phyloP scores from a whole-genome alignment of 2,329 filamentous ascomycete species.

The Gyromitra esculenta region DNA sequence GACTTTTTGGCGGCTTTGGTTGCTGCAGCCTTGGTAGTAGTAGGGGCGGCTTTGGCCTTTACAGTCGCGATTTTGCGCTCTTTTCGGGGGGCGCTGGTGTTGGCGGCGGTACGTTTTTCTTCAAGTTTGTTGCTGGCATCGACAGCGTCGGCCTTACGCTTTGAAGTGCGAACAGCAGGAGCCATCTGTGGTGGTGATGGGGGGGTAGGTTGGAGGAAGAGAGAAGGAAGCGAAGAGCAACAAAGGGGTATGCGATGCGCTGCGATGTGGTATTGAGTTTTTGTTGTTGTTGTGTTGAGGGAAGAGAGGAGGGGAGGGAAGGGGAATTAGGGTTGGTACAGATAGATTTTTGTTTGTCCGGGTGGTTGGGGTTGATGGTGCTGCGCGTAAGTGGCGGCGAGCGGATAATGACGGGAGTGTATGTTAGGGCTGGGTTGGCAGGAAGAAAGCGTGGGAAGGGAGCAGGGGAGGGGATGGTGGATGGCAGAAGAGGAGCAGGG shows the following conservation, averaged over 20 bases:
- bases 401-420: conserved; percentile 30
- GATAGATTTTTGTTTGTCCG: conserved; percentile 37
- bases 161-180: conserved; percentile 45
- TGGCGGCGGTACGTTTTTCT: conserved; percentile 46
- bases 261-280: conserved; percentile 12
- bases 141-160: conserved; percentile 53
- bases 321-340: conserved; percentile 28
- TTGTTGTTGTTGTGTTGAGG: conserved; percentile 18
- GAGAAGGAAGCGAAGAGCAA: background rate
- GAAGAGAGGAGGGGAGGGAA: background rate
- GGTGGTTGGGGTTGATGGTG: conserved; percentile 30
- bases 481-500: conserved; percentile 17
- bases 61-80: conserved; percentile 55
- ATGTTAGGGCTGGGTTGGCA: background rate
- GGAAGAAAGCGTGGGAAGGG: background rate
- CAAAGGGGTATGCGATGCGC: conserved; percentile 2
- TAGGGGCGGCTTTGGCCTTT: conserved; percentile 47
- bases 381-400: conserved; percentile 44
- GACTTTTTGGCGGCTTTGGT: conserved; percentile 58
- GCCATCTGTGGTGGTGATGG: conserved; percentile 40
- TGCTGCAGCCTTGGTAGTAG: conserved; percentile 14
- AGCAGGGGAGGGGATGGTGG: conserved; percentile 15
- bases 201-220: background rate
- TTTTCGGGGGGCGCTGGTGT: conserved; percentile 47
- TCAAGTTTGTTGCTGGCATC: conserved; percentile 47